phyloP scores from a whole-genome alignment of 2,329 filamentous ascomycete species.

The Thelonectria olida region DNA sequence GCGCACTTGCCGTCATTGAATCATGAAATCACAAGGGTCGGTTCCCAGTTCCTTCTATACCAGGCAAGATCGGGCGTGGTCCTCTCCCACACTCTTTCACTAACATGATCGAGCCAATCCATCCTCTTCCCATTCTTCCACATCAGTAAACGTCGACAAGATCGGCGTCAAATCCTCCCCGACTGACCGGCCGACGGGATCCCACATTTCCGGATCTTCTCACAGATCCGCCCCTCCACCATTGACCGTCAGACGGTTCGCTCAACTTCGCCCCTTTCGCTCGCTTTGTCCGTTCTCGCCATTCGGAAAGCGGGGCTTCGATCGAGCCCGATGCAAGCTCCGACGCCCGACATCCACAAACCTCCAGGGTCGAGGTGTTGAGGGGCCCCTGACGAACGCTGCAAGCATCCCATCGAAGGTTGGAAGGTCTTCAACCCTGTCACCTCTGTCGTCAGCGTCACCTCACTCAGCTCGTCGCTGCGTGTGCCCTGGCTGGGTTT shows the following conservation, averaged over 20 bases:
- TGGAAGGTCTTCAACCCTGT: not conserved
- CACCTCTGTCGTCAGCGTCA: constrained; percentile 20
- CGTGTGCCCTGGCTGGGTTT: constrained; percentile 4
- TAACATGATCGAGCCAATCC: not conserved
- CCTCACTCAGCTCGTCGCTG: constrained; percentile 12
- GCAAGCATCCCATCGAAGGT: not conserved
- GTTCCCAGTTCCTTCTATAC: constrained; percentile 18
- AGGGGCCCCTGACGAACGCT: not conserved
- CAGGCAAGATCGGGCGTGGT: constrained; percentile 26
- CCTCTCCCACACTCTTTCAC: not conserved
- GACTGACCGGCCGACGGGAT: constrained; percentile 1
- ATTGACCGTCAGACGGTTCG: constrained; percentile 1
- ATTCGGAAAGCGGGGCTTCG: constrained; percentile 14
- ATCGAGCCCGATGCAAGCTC: constrained; percentile 15
- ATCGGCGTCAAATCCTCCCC: not conserved
- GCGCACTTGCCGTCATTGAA: constrained; percentile 32
- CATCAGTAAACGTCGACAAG: not conserved
- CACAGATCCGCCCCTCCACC: constrained; percentile 1
- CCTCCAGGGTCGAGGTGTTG: not conserved
- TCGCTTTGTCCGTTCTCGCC: not conserved
- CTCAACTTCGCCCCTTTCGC: constrained; percentile 17
- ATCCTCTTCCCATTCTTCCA: not conserved
- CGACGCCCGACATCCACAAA: constrained; percentile 6
- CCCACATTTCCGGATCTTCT: not conserved
- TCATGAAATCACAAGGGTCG: constrained; percentile 16